Conservation (phyloP, 2,329 filamentous ascomycete genomes). For the Xylariaceae sp. region DNA sequence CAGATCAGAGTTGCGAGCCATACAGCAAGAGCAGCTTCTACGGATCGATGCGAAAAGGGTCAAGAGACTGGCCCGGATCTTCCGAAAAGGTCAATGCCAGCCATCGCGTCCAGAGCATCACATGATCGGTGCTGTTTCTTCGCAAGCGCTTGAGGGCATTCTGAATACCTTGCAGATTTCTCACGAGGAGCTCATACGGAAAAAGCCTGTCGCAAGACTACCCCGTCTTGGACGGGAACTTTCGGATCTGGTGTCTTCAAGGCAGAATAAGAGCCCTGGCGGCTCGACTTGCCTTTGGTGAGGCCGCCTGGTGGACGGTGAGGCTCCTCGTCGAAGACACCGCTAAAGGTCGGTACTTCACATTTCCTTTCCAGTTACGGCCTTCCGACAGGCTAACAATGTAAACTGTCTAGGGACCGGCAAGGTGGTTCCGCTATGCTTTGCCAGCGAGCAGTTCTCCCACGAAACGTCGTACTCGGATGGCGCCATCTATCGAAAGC, state of each 20-base stretch:
- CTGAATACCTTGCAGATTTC: neutral
- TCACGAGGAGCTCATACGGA: neutral
- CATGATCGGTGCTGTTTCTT: neutral
- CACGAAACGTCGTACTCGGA: neutral
- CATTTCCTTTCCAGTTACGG: neutral
- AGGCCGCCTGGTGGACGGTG: neutral
- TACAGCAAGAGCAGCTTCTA: neutral
- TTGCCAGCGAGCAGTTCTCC: neutral
- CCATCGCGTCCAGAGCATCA: neutral
- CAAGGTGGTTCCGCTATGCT: neutral
- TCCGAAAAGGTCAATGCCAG: neutral
- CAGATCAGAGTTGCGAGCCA: neutral
- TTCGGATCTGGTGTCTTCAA: neutral
- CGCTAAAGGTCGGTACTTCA: neutral
- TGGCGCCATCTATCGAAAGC: neutral
- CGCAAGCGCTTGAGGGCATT: neutral
- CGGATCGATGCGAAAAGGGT: neutral
- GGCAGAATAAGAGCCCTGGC: neutral
- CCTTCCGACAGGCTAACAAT: neutral
- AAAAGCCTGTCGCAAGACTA: neutral
- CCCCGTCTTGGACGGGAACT: neutral
- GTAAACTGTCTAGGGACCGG: neutral
- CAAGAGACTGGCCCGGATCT: neutral
- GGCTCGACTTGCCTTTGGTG: neutral
- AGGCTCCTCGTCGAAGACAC: neutral